Percentiles rank a stretch among this genome's conserved stretches.
Conservation (phyloP, 371 early-diverging fungal species). For the Mucor plumbeus region DNA sequence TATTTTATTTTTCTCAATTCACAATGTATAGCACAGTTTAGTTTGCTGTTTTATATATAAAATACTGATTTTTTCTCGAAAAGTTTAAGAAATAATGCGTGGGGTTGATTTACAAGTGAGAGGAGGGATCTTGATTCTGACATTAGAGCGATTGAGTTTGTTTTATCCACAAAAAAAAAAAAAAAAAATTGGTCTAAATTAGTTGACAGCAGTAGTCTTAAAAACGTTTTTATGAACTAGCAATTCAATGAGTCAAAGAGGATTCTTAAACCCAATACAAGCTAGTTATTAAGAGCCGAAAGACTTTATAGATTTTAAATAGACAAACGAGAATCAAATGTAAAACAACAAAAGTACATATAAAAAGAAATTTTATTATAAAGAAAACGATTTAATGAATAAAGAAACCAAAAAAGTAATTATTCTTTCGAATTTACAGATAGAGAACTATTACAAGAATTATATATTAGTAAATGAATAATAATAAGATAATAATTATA, state of each 20-base stretch:
- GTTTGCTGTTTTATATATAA: too few relatives aligned
- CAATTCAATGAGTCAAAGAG: background rate
- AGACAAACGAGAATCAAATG: background rate
- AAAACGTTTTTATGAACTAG: background rate
- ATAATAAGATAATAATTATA: background rate
- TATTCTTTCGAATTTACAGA: background rate
- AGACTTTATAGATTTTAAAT: too few relatives aligned
- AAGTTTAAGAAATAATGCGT: background rate
- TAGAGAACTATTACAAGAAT: background rate
- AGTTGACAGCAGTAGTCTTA: background rate
- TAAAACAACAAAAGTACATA: background rate
- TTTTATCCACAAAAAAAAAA: background rate
- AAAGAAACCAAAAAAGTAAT: background rate
- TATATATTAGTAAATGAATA: background rate
- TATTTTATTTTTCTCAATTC: constrained; percentile 21
- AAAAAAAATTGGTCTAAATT: background rate
- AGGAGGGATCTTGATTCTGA: background rate
- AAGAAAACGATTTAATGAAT: background rate
- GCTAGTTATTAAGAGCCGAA: too few relatives aligned
- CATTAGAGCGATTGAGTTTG: background rate
- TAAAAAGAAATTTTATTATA: background rate
- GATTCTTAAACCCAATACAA: too few relatives aligned
- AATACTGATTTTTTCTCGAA: constrained; percentile 7
- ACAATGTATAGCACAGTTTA: constrained; percentile 21
- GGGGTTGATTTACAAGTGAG: background rate